Base-by-base conservation (phyloP, 176 grass and related monocot species). In the Cymbopogon citratus region DNA sequence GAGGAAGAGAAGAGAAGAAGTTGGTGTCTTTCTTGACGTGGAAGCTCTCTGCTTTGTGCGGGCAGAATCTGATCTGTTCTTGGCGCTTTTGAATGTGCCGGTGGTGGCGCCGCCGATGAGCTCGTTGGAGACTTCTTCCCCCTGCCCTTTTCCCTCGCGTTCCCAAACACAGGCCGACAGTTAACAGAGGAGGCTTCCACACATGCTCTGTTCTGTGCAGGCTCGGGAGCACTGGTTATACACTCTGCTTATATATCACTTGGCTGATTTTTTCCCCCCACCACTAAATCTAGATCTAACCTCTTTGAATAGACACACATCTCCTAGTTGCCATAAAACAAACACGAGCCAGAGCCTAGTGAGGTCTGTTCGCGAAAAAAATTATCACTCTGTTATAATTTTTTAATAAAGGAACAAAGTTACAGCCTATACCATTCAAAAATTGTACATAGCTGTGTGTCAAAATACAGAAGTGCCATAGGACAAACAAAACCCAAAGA, bases 1-100 rank as follows among this genome's bases (percentile, higher is more conserved):
- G 40, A 43, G 59, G 40, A 23, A 29, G 77, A 63, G 91, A 78
- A 68, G 86, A 69, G 24, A 28, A 57, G 83, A 51, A 19, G 79
- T 11, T 84, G 76, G 83, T 60, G 27, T 75, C 84, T 88, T 80
- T 87, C 81, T 87, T 85, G 80, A 79, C 84, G 9, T 86, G 88
- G 88, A 90, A 86, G 83, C 83, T 78, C 83, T 38, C 64, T 26
- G 31, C 76, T 84, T 82, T 72, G n/a, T 24, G 3, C 12, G 39
- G 39, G 8, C 21, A 76, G 76, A 80, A 87, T 91, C 84, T 85
- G 21, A 71, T 89, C 26, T 84, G 76, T 12, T 65, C 73, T 75
- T 35, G 19, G 4, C 44, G 60, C 81, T 87, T 49, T n/a, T 28
- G 64, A 49, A 52, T 40, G 34, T 44, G 6, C 33, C 12, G 6